phyloP scores from a whole-genome alignment of 2,329 filamentous ascomycete genomes.

The Apiospora marii region DNA sequence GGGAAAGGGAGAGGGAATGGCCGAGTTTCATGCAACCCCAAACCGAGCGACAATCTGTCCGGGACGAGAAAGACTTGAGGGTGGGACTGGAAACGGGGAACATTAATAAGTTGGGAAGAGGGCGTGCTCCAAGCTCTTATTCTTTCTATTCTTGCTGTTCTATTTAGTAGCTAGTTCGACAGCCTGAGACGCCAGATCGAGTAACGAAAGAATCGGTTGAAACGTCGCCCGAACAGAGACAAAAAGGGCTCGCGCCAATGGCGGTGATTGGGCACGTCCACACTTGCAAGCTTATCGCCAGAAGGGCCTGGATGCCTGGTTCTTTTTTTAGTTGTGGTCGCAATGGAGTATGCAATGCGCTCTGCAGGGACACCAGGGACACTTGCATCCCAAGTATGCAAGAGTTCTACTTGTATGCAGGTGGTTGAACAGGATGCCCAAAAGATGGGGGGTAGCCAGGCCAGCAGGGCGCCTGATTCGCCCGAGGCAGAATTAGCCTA shows the following conservation, averaged over 20 bases:
- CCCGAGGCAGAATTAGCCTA: neutral
- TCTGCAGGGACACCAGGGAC: slow-evolving; percentile 6
- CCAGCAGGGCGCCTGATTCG: slow-evolving; percentile 1
- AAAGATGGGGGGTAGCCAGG: neutral
- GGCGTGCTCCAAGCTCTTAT: neutral
- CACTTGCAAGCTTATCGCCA: slow-evolving; percentile 14
- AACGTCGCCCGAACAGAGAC: neutral
- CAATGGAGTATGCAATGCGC: slow-evolving; percentile 12
- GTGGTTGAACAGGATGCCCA: neutral
- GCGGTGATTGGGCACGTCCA: slow-evolving; percentile 16
- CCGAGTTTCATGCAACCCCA: slow-evolving; percentile 6
- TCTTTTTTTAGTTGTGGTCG: slow-evolving; percentile 18
- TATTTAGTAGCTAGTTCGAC: neutral
- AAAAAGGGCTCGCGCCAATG: neutral
- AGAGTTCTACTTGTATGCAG: slow-evolving; percentile 15
- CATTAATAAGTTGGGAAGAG: neutral
- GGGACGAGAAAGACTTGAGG: neutral
- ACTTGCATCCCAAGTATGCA: slow-evolving; percentile 9
- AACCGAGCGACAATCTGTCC: neutral
- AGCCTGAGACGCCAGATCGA: slow-evolving; percentile 19
- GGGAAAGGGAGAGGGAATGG: neutral
- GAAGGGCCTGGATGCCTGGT: slow-evolving; percentile 15
- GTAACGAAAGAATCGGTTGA: slow-evolving; percentile 15
- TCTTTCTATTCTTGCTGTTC: neutral
- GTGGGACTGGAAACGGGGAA: slow-evolving; percentile 8